Percentiles rank a stretch among this genome's conserved stretches.
Conservation (phyloP, 345 rosid species). For the Syzygium grande region DNA sequence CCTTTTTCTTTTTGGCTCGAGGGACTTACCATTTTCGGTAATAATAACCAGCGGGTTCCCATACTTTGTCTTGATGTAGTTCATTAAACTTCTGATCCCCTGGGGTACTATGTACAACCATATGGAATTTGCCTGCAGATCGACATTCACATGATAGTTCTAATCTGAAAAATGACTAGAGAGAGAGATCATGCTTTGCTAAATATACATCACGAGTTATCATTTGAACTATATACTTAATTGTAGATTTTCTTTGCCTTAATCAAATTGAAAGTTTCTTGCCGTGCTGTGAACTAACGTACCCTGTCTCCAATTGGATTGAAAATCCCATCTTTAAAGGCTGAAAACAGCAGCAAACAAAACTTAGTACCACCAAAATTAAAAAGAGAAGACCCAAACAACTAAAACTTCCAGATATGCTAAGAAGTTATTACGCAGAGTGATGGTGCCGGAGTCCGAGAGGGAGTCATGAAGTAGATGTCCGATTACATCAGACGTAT, state of each 20-base stretch:
- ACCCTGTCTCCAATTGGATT: slow-evolving; percentile 73
- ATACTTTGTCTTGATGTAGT: slow-evolving; percentile 55
- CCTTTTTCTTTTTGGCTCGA: background rate
- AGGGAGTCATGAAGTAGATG: slow-evolving; percentile 51
- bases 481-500: slow-evolving; percentile 20
- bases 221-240: background rate
- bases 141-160: background rate
- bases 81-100: slow-evolving; percentile 63
- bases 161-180: background rate
- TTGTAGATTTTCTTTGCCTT: background rate
- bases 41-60: slow-evolving; percentile 49
- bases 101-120: slow-evolving; percentile 67
- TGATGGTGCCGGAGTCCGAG: slow-evolving; percentile 72
- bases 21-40: slow-evolving; percentile 54
- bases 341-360: slow-evolving; percentile 26
- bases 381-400: background rate
- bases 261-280: background rate
- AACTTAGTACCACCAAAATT: background rate
- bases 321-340: slow-evolving; percentile 27
- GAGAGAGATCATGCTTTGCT: background rate
- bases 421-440: slow-evolving; percentile 44
- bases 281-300: background rate
- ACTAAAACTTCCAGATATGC: background rate
- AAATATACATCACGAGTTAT: background rate
- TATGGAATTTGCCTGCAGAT: slow-evolving; percentile 52